Evolutionary conservation across 106 monocot species (phyloP).

Genomic region (Phalaenopsis equestris): DNA sequence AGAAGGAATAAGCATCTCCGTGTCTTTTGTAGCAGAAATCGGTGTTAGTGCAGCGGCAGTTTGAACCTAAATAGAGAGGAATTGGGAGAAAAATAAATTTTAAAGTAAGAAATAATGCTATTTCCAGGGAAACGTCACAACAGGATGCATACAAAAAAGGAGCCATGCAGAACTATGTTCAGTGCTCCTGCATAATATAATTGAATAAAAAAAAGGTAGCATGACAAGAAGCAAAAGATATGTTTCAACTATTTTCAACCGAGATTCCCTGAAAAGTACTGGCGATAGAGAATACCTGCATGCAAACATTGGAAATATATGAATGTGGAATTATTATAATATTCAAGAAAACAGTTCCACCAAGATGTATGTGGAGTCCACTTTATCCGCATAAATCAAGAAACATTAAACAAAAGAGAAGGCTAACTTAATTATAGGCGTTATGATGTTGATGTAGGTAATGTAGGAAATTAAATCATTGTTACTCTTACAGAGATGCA

Average conservation of each 20-base stretch:
- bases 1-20: constrained; percentile 32
- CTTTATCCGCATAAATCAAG: not conserved
- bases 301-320: too few species aligned
- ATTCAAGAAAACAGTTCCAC: not conserved
- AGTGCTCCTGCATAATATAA: not conserved
- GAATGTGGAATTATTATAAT: too few species aligned
- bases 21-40: constrained; percentile 14
- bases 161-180: not conserved
- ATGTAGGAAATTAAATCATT: not conserved
- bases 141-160: not conserved
- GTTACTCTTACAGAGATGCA: not conserved
- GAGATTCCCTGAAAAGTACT: too few species aligned
- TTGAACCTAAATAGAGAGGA: constrained; percentile 12
- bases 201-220: not conserved
- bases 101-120: not conserved
- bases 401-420: not conserved
- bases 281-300: too few species aligned
- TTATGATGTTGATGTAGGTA: not conserved
- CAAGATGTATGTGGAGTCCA: too few species aligned
- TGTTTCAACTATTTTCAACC: not conserved
- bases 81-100: not conserved
- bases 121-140: not conserved
- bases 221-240: not conserved
- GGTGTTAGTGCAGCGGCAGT: constrained; percentile 14
- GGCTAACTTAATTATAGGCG: too few species aligned